Conservation (phyloP, 148 eudicot genomes). For the Linanthus parryae region DNA sequence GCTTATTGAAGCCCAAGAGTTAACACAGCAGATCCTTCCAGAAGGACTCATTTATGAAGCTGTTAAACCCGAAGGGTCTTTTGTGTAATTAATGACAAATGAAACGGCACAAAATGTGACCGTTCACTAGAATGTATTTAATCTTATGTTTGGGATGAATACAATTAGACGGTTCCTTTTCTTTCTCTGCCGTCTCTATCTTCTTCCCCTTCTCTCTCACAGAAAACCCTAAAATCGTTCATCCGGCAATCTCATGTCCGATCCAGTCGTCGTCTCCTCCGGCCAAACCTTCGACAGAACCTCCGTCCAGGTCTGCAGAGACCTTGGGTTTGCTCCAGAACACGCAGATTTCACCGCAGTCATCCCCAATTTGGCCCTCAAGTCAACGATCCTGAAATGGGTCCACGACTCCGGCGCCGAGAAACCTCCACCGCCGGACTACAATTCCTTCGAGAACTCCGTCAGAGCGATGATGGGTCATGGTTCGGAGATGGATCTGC, state of each 20-base stretch:
- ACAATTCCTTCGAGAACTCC: slow-evolving; percentile 21
- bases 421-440: slow-evolving; percentile 28
- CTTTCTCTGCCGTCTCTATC: no score
- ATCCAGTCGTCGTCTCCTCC: slow-evolving; percentile 65
- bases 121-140: no score
- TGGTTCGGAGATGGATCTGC: slow-evolving; percentile 46
- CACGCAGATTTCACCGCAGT: slow-evolving; percentile 38
- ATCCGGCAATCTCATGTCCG: slow-evolving; percentile 48
- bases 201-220: no score
- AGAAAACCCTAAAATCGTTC: no score
- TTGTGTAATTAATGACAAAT: no score
- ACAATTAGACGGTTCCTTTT: no score
- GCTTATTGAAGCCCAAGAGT: no score
- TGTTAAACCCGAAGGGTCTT: no score
- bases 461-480: slow-evolving; percentile 17
- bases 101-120: no score
- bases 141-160: no score
- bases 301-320: slow-evolving; percentile 44
- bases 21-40: no score
- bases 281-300: slow-evolving; percentile 80
- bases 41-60: no score
- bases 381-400: slow-evolving; percentile 62
- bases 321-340: slow-evolving; percentile 34
- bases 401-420: slow-evolving; percentile 31
- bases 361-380: slow-evolving; percentile 61